phyloP scores from a whole-genome alignment of 805 yeast species.

The Torulaspora franciscae region DNA sequence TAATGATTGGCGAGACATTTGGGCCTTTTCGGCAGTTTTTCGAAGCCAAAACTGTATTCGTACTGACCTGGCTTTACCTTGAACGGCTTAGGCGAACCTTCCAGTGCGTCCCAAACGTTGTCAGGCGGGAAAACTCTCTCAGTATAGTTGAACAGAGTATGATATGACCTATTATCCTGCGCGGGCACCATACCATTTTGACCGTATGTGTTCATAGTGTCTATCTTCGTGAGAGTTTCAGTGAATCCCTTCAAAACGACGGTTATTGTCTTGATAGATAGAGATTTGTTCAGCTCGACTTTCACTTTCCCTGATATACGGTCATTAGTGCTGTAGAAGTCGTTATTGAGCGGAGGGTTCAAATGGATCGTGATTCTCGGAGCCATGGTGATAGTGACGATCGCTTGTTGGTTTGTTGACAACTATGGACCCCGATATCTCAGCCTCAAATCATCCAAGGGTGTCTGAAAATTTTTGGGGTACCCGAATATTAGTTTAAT shows the following conservation, averaged over 20 bases:
- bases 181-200: conserved; percentile 27
- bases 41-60: conserved; percentile 27
- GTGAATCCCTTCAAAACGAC: conserved; percentile 47
- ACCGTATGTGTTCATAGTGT: conserved; percentile 19
- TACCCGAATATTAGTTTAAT: too few species aligned
- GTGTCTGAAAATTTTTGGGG: not conserved
- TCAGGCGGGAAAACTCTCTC: conserved; percentile 33
- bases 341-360: conserved; percentile 30
- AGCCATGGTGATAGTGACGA: conserved; percentile 16
- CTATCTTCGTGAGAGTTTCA: conserved; percentile 28
- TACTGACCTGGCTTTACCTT: conserved; percentile 29
- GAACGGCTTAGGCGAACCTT: conserved; percentile 30
- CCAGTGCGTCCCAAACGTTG: conserved; percentile 32
- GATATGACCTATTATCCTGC: conserved; percentile 28
- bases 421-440: not conserved
- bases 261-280: conserved; percentile 37
- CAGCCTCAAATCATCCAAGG: not conserved
- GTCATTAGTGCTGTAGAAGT: conserved; percentile 30
- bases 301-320: conserved; percentile 28
- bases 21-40: conserved; percentile 26
- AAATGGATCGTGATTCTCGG: conserved; percentile 17
- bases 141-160: conserved; percentile 21
- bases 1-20: conserved; percentile 26
- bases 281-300: conserved; percentile 23
- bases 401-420: too few species aligned